phyloP scores from a whole-genome alignment of 306 rosid genomes.

The Rosa rugosa region DNA sequence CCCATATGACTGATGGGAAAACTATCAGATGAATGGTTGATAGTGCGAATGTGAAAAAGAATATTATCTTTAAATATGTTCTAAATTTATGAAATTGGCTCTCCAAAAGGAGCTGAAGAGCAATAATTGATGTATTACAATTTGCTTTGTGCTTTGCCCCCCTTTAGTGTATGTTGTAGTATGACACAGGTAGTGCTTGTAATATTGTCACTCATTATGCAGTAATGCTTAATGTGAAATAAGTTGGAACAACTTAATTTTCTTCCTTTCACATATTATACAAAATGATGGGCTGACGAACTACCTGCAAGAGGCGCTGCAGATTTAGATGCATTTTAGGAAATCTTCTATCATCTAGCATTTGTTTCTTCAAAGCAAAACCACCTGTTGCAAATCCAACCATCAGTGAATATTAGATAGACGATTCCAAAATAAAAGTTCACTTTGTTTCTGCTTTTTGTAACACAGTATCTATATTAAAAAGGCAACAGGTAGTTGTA shows the following conservation, averaged over 20 bases:
- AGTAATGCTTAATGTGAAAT: background rate
- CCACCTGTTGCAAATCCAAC: conserved; percentile 55
- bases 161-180: background rate
- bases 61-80: background rate
- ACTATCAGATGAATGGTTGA: background rate
- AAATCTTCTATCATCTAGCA: conserved; percentile 97
- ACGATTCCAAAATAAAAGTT: background rate
- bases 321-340: conserved; percentile 90
- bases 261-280: background rate
- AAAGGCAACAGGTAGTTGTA: too few relatives aligned
- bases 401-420: conserved; percentile 19
- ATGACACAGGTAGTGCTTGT: background rate
- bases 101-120: background rate
- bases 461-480: background rate
- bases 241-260: background rate
- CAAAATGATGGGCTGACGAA: conserved; percentile 19
- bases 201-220: background rate
- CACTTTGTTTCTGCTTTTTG: background rate
- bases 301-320: conserved; percentile 95
- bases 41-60: too few relatives aligned
- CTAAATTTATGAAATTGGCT: background rate
- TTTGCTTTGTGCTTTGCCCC: background rate
- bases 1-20: background rate
- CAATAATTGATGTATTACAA: background rate
- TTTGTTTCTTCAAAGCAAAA: conserved; percentile 81